Evolutionary conservation across 2,329 filamentous ascomycete species (phyloP).

Genomic region (Fusarium sp.): DNA sequence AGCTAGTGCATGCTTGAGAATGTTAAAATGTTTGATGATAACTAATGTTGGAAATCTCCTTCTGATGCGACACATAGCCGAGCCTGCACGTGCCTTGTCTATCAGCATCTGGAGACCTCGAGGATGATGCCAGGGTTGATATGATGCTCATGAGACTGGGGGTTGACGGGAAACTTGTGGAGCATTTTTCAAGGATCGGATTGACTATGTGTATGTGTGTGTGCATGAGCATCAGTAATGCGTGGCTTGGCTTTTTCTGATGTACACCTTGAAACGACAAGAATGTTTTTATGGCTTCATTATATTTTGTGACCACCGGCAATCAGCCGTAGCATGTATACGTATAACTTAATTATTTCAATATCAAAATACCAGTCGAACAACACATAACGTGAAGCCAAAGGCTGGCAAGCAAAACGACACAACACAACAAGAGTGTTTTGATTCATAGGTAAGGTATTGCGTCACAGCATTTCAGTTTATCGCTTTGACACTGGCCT

Average conservation of each 20-base stretch:
- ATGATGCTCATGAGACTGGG: constrained; percentile 25
- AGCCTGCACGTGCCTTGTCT: constrained; percentile 14
- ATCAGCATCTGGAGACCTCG: background rate
- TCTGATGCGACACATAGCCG: background rate
- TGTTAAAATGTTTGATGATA: background rate
- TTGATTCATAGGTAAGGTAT: background rate
- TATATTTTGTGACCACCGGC: background rate
- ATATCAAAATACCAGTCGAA: background rate
- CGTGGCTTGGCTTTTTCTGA: constrained; percentile 15
- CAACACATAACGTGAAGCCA: background rate
- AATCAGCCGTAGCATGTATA: background rate
- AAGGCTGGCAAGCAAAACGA: background rate
- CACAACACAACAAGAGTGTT: background rate
- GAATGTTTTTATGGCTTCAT: background rate
- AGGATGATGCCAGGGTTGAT: constrained; percentile 3
- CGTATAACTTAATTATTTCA: background rate
- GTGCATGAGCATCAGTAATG: constrained; percentile 22
- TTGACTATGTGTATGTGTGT: background rate
- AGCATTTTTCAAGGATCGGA: background rate
- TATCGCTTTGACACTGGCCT: background rate
- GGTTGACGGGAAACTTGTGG: constrained; percentile 26
- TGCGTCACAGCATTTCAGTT: background rate
- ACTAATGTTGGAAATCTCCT: background rate
- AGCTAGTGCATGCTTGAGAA: constrained; percentile 63
- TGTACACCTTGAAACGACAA: constrained; percentile 12